Conservation (phyloP, 2,329 filamentous ascomycete species). For the Harringtonia lauricola region DNA sequence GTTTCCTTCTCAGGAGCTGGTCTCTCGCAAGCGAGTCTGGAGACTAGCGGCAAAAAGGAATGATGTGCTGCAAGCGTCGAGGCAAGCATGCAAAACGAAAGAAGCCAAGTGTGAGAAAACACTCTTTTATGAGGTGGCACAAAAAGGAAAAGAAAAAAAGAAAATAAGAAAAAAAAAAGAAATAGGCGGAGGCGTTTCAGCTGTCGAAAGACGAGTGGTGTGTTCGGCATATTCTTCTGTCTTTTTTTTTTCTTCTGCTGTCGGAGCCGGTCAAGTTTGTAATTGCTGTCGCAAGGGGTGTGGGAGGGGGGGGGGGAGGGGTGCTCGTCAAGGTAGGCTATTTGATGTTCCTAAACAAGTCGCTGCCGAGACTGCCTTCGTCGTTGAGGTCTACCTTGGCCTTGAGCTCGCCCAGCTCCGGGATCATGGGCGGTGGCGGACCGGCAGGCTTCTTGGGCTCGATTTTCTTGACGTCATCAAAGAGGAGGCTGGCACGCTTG, state of each 20-base stretch:
- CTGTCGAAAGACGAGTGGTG: too few relatives aligned
- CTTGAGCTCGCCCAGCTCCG: slow-evolving; percentile 42
- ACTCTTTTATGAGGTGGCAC: too few relatives aligned
- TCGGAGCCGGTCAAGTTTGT: too few relatives aligned
- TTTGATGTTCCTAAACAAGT: slow-evolving; percentile 50
- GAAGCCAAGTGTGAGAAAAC: too few relatives aligned
- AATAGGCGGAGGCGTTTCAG: too few relatives aligned
- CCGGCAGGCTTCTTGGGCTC: slow-evolving; percentile 23
- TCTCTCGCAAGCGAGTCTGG: background rate
- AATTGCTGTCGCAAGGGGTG: background rate
- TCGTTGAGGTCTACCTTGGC: slow-evolving; percentile 34
- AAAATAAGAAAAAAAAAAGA: background rate
- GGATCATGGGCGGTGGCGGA: slow-evolving; percentile 50
- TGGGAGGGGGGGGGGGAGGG: background rate
- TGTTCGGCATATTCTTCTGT: too few relatives aligned
- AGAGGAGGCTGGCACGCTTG: slow-evolving; percentile 31
- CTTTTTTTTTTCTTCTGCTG: too few relatives aligned
- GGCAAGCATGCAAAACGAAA: background rate
- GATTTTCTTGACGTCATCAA: slow-evolving; percentile 23
- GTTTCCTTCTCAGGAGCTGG: background rate
- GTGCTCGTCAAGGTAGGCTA: slow-evolving; percentile 14
- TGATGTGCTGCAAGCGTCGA: background rate
- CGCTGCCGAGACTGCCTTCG: slow-evolving; percentile 33
- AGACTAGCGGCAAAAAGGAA: too few relatives aligned
- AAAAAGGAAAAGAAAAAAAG: background rate